Evolutionary conservation across 140 eudicot species (phyloP), one percentile per base, ranked within the genome.

Genomic region (Flaveria floridana): DNA sequence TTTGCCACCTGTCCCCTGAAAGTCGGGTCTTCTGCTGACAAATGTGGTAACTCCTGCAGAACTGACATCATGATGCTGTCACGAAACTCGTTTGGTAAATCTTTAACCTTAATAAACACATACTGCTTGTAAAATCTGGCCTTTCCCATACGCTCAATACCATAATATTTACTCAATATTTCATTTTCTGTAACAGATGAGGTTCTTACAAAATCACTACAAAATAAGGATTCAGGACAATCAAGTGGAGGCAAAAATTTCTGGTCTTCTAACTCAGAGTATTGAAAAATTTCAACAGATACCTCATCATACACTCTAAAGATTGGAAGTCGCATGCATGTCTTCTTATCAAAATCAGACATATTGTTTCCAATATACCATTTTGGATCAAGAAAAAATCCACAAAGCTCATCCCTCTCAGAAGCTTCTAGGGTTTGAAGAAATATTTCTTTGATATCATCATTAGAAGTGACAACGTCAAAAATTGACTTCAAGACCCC

Each of bases 321-420:
- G 47, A 95, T 81, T 21, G 99, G 99, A 65, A 95, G 88, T 81
- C 89, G 77, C 79, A 88, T 87, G 87, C 96, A 84, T 63, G 79
- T 75, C 77, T 78, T 71, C 73, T 78, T 79, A 83, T 95, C 89
- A 74, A 97, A 85, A 42, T 88, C 90, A 61, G 86, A 83, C 88
- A 91, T 87, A 23, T 63, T 62, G 74, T 86, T 79, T 25, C 95
- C 92, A 71, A 88, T 77, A 70, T 91, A 95, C 99, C 99, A 94
- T 79, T 74, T 86, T 7, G 99, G 87, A 80, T 89, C 93, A 56
- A 95, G 90, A 82, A 95, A 84, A 83, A 91, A 95, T 19, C 47
- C 73, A 58, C 96, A 96, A 73, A 95, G 92, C 78, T 85, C 99
- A 62, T 91, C 90, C 82, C 85, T 89, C 71, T 91, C 96, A 28